Percentiles rank a stretch among this genome's conserved stretches.
Conservation (phyloP, 306 rosid species). For the Sindora glabra region DNA sequence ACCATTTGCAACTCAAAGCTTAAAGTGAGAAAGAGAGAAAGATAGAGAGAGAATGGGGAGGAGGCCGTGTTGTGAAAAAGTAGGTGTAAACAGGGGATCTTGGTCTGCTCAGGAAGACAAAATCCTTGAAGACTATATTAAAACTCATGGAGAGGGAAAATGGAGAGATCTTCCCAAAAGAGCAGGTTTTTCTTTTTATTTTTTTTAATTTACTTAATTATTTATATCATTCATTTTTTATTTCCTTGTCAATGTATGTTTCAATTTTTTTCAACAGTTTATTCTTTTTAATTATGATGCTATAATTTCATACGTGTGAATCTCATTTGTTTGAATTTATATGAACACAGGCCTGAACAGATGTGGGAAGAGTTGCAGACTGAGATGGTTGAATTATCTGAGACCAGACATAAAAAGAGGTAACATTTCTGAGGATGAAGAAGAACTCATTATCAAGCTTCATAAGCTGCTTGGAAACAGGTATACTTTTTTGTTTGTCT, state of each 20-base stretch:
- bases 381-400: constrained; percentile 20
- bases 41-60: constrained; percentile 10
- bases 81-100: constrained; percentile 5
- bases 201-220: too few relatives aligned
- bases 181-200: not conserved
- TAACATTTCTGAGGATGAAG: constrained; percentile 12
- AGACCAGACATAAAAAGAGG: constrained; percentile 26
- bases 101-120: constrained; percentile 13
- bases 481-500: not conserved
- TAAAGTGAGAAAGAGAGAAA: not conserved
- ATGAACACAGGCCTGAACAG: constrained; percentile 13
- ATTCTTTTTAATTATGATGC: too few relatives aligned
- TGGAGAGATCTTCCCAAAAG: constrained; percentile 13
- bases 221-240: not conserved
- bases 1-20: not conserved
- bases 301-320: not conserved
- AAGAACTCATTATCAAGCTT: constrained; percentile 15
- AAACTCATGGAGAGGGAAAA: constrained; percentile 17
- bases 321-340: not conserved
- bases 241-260: not conserved
- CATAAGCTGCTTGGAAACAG: constrained; percentile 17
- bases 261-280: too few relatives aligned
- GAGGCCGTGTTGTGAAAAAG: constrained; percentile 10
- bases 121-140: constrained; percentile 1
- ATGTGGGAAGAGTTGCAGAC: constrained; percentile 25